Conservation (phyloP, 345 rosid species). For the Citrus inodora region DNA sequence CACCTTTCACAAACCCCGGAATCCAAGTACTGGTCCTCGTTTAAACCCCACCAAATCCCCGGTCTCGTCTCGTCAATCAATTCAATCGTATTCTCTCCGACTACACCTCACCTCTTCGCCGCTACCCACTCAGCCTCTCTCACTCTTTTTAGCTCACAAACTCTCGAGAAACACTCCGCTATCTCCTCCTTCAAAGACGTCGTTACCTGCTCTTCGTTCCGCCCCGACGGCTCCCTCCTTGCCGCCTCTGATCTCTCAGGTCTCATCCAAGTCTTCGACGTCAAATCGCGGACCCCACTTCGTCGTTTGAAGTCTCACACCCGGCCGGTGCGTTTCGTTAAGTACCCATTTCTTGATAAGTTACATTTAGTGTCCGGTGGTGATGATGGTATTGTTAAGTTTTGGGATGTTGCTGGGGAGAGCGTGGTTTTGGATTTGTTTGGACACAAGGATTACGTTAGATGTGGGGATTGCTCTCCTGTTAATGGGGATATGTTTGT, state of each 20-base stretch:
- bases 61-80: slow-evolving; percentile 56
- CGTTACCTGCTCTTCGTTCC: slow-evolving; percentile 76
- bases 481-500: slow-evolving; percentile 54
- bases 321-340: slow-evolving; percentile 74
- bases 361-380: slow-evolving; percentile 90
- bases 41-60: slow-evolving; percentile 56
- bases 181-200: slow-evolving; percentile 70
- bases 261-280: slow-evolving; percentile 65
- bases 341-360: slow-evolving; percentile 75
- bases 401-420: slow-evolving; percentile 87
- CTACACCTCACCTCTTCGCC: slow-evolving; percentile 54
- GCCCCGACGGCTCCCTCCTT: slow-evolving; percentile 77
- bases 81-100: slow-evolving; percentile 72
- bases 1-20: slow-evolving; percentile 62
- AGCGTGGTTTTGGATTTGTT: slow-evolving; percentile 49
- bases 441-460: slow-evolving; percentile 90
- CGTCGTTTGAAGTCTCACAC: slow-evolving; percentile 81
- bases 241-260: slow-evolving; percentile 91
- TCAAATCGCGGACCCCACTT: slow-evolving; percentile 64
- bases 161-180: slow-evolving; percentile 41
- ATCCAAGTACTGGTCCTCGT: slow-evolving; percentile 86
- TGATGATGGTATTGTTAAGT: slow-evolving; percentile 84
- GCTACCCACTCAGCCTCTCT: slow-evolving; percentile 69
- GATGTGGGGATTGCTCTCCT: slow-evolving; percentile 90
- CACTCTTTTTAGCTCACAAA: slow-evolving; percentile 52